Percentiles rank a stretch among this genome's conserved stretches.
Conservation (phyloP, 768 basidiomycete species). For the Suillus fuscotomentosus region DNA sequence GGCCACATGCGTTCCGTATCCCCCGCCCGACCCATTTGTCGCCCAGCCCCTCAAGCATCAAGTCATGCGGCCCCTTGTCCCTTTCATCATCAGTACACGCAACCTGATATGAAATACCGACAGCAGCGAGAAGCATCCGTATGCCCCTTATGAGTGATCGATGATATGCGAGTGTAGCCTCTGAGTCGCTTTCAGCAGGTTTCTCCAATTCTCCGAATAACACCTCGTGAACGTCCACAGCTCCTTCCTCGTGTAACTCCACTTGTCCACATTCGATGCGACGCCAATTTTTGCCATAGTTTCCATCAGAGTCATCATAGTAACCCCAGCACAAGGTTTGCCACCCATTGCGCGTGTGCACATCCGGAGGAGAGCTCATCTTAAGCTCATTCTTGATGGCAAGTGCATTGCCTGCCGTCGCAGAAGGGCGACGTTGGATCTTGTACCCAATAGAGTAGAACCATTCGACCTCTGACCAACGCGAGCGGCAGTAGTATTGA, state of each 20-base stretch:
- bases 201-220: neutral
- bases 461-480: constrained; percentile 6
- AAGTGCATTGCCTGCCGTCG: neutral
- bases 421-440: neutral
- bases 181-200: neutral
- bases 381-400: neutral
- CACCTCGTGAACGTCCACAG: neutral
- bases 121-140: neutral
- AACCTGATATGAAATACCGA: neutral
- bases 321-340: neutral
- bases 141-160: neutral
- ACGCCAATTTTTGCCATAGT: neutral
- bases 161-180: neutral
- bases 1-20: constrained; percentile 15
- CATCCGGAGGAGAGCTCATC: neutral
- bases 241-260: neutral
- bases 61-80: neutral
- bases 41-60: neutral
- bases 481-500: constrained; percentile 9
- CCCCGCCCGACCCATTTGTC: constrained; percentile 5
- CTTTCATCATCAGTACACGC: neutral
- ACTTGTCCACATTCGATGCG: neutral
- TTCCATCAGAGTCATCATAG: neutral
- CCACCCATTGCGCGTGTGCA: neutral
- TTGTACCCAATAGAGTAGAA: constrained; percentile 14